phyloP scores from a whole-genome alignment of 805 yeast species.

The Ascoidea tarda region DNA sequence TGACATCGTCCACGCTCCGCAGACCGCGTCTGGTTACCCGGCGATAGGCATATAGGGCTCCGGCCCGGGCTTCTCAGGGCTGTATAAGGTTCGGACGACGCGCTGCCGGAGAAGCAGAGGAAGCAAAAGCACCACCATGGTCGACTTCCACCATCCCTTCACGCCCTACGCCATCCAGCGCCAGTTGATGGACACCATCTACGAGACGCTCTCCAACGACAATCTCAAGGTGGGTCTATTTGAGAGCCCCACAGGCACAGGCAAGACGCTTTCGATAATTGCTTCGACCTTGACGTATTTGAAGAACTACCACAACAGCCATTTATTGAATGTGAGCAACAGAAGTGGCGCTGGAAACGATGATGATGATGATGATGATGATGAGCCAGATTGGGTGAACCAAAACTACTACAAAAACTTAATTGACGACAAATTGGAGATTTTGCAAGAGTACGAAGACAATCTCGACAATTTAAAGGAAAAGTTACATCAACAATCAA shows the following conservation, averaged over 20 bases:
- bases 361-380: constrained; percentile 22
- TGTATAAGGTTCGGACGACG: no score
- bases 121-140: not conserved
- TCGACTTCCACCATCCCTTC: constrained; percentile 50
- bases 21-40: no score
- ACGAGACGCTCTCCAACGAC: constrained; percentile 36
- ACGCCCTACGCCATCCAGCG: constrained; percentile 68
- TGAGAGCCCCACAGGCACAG: constrained; percentile 93
- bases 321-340: constrained; percentile 8
- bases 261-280: constrained; percentile 77
- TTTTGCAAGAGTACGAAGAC: constrained; percentile 21
- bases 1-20: no score
- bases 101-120: not conserved
- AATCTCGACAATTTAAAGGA: constrained; percentile 18
- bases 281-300: constrained; percentile 83
- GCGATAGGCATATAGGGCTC: no score
- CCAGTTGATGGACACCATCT: constrained; percentile 65
- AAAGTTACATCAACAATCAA: constrained; percentile 4
- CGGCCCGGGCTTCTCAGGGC: no score
- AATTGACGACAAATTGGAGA: constrained; percentile 13
- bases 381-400: constrained; percentile 62
- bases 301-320: constrained; percentile 28
- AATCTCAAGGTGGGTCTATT: constrained; percentile 59
- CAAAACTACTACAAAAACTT: constrained; percentile 21
- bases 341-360: constrained; percentile 22